phyloP scores from a whole-genome alignment of 2,329 filamentous ascomycete genomes.

The Stagonosporopsis cucurbitacearum region DNA sequence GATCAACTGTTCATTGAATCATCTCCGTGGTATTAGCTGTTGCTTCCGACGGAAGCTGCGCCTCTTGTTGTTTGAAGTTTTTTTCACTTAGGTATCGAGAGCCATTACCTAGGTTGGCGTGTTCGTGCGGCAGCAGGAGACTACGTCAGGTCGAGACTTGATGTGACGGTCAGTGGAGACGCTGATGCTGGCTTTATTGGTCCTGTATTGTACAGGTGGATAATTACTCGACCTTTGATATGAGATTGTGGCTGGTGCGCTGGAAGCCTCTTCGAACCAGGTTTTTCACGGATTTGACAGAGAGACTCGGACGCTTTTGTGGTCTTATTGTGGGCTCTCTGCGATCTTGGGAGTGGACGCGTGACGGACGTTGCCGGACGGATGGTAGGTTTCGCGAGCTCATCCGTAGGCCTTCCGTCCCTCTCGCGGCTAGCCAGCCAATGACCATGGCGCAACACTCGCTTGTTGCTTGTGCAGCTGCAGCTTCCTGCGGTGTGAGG shows the following conservation, averaged over 20 bases:
- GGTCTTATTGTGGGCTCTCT: constrained; percentile 10
- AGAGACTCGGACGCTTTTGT: not conserved
- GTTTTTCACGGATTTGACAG: not conserved
- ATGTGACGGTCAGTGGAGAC: not conserved
- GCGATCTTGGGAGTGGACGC: constrained; percentile 6
- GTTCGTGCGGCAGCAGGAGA: not conserved
- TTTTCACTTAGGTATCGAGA: not conserved
- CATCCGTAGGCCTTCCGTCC: constrained; percentile 6
- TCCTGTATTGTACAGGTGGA: not conserved
- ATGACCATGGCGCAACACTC: not conserved
- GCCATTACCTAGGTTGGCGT: not conserved
- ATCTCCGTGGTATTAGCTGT: constrained; percentile 6
- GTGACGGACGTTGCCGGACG: constrained; percentile 14
- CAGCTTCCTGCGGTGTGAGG: constrained; percentile 1
- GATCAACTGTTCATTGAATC: constrained; percentile 12
- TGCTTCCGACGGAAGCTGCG: constrained; percentile 4
- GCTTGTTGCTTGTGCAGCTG: constrained; percentile 10
- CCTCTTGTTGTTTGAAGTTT: not conserved
- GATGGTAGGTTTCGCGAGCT: constrained; percentile 20
- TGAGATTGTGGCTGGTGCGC: not conserved
- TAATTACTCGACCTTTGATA: not conserved
- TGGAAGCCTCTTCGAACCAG: not conserved
- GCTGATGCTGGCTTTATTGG: not conserved
- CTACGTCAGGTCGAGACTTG: not conserved
- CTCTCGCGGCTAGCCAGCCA: constrained; percentile 11